Evolutionary conservation across 2,329 filamentous ascomycete genomes (phyloP).

Genomic region (Microsporum audouinii): DNA sequence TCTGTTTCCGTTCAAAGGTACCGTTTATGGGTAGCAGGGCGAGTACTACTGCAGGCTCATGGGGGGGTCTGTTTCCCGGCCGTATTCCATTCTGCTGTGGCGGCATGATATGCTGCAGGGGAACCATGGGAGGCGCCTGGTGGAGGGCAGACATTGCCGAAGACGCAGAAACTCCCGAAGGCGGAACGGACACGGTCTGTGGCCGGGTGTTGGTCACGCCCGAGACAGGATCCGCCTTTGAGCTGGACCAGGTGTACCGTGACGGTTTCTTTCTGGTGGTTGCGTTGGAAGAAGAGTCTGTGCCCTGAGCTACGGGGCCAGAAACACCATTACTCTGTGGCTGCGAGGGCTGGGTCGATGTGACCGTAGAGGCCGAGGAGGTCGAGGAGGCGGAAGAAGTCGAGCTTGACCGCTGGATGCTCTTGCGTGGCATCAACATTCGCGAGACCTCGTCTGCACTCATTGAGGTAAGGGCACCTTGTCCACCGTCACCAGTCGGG

Average conservation of each 20-base stretch:
- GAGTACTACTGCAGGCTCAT: conserved; percentile 62
- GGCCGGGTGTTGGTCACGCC: conserved; percentile 51
- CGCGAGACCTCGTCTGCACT: conserved; percentile 73
- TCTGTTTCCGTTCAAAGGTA: conserved; percentile 94
- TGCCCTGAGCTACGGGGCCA: conserved; percentile 22
- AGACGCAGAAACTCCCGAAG: conserved; percentile 48
- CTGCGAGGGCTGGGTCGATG: conserved; percentile 12
- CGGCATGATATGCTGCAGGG: conserved; percentile 59
- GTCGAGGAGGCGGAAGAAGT: conserved; percentile 67
- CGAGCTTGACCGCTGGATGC: conserved; percentile 75
- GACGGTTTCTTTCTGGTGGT: conserved; percentile 38
- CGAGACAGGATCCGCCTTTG: conserved; percentile 55
- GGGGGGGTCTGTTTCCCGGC: conserved; percentile 31
- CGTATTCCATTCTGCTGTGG: conserved; percentile 50
- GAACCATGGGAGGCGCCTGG: conserved; percentile 50
- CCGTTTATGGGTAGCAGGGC: conserved; percentile 85
- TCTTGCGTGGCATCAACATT: conserved; percentile 85
- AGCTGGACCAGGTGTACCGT: conserved; percentile 51
- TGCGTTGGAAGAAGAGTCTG: conserved; percentile 29
- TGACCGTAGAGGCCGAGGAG: conserved; percentile 25
- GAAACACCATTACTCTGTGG: conserved; percentile 25
- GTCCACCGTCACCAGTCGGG: conserved; percentile 43
- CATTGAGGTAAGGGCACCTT: conserved; percentile 57
- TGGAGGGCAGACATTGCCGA: conserved; percentile 54
- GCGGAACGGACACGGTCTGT: conserved; percentile 48